phyloP scores from a whole-genome alignment of 23 red algal species.

The Cyanidiococcus yangmingshanensis region DNA sequence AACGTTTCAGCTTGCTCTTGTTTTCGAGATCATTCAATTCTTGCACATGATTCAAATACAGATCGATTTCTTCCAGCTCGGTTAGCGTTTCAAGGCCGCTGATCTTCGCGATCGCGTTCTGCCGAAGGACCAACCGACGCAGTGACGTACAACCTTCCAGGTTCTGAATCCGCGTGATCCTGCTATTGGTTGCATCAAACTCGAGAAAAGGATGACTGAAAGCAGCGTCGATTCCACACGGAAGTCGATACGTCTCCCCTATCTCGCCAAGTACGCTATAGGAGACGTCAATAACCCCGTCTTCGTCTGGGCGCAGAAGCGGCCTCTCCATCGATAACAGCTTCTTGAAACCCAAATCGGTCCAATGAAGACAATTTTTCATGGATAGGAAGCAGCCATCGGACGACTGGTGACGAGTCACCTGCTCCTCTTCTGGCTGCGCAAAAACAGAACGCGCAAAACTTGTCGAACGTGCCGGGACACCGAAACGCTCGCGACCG shows the following conservation, averaged over 20 bases:
- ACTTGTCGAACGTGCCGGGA: too few relatives aligned
- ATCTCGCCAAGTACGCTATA: conserved; percentile 25
- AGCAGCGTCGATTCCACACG: not conserved
- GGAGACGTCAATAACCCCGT: conserved; percentile 29
- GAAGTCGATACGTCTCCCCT: conserved; percentile 18
- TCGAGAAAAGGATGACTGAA: conserved; percentile 13
- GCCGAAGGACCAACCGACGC: conserved; percentile 71
- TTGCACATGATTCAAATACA: conserved; percentile 76
- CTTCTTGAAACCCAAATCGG: too few relatives aligned
- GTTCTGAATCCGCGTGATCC: conserved; percentile 47
- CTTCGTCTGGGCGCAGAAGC: not conserved
- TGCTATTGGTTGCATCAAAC: conserved; percentile 71
- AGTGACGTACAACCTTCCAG: conserved; percentile 33
- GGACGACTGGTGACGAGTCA: too few relatives aligned
- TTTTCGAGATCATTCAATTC: conserved; percentile 33
- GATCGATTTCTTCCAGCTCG: conserved; percentile 62
- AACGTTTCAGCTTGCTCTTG: conserved; percentile 40
- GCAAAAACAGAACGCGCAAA: too few relatives aligned
- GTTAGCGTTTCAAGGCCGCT: conserved; percentile 33
- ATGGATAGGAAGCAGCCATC: too few relatives aligned
- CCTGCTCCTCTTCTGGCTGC: too few relatives aligned
- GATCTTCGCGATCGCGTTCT: conserved; percentile 63
- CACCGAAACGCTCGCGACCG: too few relatives aligned
- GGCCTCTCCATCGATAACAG: too few relatives aligned
- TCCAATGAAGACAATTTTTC: too few relatives aligned